Evolutionary conservation across 2,329 filamentous ascomycete genomes (phyloP).

Genomic region (Zymoseptoria pseudotritici): DNA sequence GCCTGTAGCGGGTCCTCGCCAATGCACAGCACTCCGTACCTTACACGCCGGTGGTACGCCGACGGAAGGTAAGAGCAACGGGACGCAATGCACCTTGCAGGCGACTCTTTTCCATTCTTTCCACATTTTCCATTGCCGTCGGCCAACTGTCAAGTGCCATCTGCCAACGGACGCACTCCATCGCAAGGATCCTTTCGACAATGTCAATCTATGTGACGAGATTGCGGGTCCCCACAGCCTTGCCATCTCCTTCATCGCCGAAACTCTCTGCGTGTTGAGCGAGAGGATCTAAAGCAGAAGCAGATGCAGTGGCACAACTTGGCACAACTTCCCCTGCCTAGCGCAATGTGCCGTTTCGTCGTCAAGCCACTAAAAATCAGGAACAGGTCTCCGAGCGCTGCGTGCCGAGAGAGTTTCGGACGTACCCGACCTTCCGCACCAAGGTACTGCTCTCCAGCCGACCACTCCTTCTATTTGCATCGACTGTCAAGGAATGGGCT

Average conservation of each 20-base stretch:
- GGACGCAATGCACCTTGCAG: not conserved
- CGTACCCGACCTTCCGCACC: no score
- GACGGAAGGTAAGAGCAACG: not conserved
- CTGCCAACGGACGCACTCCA: not conserved
- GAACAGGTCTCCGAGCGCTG: not conserved
- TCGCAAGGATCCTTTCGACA: not conserved
- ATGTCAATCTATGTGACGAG: not conserved
- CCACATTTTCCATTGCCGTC: not conserved
- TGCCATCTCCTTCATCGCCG: not conserved
- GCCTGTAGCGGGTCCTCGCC: not conserved
- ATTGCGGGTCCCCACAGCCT: not conserved
- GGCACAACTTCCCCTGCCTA: not conserved
- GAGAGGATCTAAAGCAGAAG: not conserved
- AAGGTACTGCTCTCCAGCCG: not conserved
- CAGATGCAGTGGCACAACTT: not conserved
- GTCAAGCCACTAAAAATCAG: no score
- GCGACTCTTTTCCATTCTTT: not conserved
- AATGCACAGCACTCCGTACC: not conserved
- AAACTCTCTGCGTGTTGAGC: not conserved
- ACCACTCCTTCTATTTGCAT: not conserved
- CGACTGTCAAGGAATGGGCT: not conserved
- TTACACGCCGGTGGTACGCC: not conserved
- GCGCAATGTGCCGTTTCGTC: no score
- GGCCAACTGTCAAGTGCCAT: not conserved
- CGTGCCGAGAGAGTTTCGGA: not conserved